Evolutionary conservation across 495 filamentous ascomycete species (phyloP).

Genomic region (Sphaerosporella brunnea): DNA sequence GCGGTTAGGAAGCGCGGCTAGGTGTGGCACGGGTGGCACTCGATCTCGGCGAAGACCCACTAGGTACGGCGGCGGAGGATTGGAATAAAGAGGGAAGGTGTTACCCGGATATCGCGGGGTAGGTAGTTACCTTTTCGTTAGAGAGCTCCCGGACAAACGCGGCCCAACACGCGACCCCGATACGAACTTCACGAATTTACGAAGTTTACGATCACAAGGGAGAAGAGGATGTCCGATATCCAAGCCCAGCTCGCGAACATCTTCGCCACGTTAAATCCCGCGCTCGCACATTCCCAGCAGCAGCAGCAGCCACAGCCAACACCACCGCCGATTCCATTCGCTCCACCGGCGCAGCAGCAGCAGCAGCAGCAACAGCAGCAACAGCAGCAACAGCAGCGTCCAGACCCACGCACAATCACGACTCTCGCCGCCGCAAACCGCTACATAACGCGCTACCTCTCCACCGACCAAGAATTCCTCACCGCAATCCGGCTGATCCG

Average conservation of each 20-base stretch:
- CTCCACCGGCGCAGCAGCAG: neutral
- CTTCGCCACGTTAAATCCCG: neutral
- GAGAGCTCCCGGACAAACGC: too few species aligned
- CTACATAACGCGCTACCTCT: slow-evolving; percentile 3
- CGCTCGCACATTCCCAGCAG: neutral
- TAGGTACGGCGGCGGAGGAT: too few species aligned
- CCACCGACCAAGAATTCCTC: neutral
- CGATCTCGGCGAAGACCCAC: too few species aligned
- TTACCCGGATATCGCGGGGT: too few species aligned
- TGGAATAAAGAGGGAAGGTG: too few species aligned
- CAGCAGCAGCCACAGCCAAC: neutral
- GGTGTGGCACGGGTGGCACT: too few species aligned
- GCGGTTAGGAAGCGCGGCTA: too few species aligned
- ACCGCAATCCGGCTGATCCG: neutral
- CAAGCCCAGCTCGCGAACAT: neutral
- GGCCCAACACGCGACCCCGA: too few species aligned
- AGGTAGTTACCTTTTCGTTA: too few species aligned
- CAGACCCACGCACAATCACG: slow-evolving; percentile 3
- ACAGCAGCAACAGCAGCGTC: neutral
- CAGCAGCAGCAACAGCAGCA: neutral
- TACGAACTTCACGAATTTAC: too few species aligned
- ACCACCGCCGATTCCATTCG: neutral
- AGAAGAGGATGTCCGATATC: too few species aligned
- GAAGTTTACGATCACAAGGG: too few species aligned
- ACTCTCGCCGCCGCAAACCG: slow-evolving; percentile 7